Evolutionary conservation across 345 rosid genomes (phyloP), one percentile per base, ranked within the genome.

Genomic region (Eucalyptus curtisii): DNA sequence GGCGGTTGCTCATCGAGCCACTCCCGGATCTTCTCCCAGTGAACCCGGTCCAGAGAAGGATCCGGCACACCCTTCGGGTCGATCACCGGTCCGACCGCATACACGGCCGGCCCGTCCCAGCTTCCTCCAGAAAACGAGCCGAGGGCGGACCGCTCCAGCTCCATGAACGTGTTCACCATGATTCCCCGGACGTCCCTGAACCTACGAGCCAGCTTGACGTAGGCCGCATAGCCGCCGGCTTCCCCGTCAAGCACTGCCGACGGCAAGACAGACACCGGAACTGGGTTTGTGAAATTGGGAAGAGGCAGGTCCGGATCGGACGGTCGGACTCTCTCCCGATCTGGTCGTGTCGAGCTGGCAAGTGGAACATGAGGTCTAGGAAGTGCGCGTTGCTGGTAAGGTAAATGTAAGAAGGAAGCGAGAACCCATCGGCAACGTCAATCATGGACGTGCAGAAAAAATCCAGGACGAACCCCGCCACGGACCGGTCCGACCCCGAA

Each of bases 1-100:
- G 90, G 87, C 9, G 95, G 92, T 88, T 94, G 93, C 42, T 90
- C 90, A 31, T 92, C 93, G 2, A 95, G 94, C 96, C 97, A 94
- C 82, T 19, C 88, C 87, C 92, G 50, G 89, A 93, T 88, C 86
- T 85, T 61, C 6, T 86, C 57, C 42, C 86, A 68, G 10, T 86
- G 86, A 20, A 90, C 88, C 49, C 86, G 17, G 20, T 92, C 92
- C 42, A 53, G 87, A 16, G 91, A 89, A 2, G 91, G 88, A 27
- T 91, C 89, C 1, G 90, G 90, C 68, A 85, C 45, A 20, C 87
- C 89, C 57, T 88, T 45, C 12, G 5, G 87, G 61, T 88, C 87
- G 42, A 88, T 30, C 57, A 88, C 82, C 59, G 89, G 89, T 71
- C 96, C 95, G 50, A 94, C 92, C 1, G 93, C 89, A 9, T 91